Evolutionary conservation across 805 yeast genomes (phyloP).

Genomic region (Wilhelminamyces savonicus): DNA sequence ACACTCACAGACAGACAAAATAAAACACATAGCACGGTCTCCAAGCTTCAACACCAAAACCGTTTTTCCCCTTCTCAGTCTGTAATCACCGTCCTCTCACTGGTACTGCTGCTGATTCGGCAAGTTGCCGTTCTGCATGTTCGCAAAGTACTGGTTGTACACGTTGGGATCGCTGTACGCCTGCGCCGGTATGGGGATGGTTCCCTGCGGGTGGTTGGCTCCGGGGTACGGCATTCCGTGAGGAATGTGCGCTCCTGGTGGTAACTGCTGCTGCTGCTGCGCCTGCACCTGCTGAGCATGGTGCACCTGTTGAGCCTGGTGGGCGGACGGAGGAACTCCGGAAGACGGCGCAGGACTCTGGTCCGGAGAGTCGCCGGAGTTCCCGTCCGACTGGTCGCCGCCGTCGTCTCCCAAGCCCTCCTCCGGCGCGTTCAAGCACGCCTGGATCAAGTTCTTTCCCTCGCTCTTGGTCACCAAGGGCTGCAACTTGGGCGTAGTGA

Average conservation of each 20-base stretch:
- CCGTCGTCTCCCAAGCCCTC: conserved; percentile 66
- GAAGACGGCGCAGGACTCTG: conserved; percentile 30
- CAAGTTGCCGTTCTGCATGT: conserved; percentile 43
- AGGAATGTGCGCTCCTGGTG: conserved; percentile 36
- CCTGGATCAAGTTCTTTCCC: conserved; percentile 94
- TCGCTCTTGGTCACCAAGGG: conserved; percentile 96
- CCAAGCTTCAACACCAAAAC: too few species aligned
- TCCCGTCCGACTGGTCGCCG: conserved; percentile 44
- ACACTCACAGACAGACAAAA: too few species aligned
- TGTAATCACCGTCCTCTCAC: conserved; percentile 15
- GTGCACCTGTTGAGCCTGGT: conserved; percentile 9
- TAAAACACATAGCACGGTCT: too few species aligned
- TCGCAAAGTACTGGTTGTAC: conserved; percentile 59
- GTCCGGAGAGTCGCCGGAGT: conserved; percentile 35
- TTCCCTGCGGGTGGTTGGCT: conserved; percentile 33
- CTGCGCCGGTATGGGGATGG: conserved; percentile 38
- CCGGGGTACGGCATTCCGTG: conserved; percentile 42
- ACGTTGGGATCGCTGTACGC: conserved; percentile 46
- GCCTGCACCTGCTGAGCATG: conserved; percentile 19
- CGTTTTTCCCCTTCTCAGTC: too few species aligned
- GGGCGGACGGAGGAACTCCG: conserved; percentile 8
- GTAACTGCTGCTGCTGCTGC: conserved; percentile 24
- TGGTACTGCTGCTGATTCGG: conserved; percentile 53
- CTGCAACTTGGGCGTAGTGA: conserved; percentile 98
- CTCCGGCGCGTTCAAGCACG: conserved; percentile 96